These are phyloP conservation scores for Exophiala mesophila DNA, from an alignment of 2,329 filamentous ascomycete species.

Conservation along the genomic window DNA sequence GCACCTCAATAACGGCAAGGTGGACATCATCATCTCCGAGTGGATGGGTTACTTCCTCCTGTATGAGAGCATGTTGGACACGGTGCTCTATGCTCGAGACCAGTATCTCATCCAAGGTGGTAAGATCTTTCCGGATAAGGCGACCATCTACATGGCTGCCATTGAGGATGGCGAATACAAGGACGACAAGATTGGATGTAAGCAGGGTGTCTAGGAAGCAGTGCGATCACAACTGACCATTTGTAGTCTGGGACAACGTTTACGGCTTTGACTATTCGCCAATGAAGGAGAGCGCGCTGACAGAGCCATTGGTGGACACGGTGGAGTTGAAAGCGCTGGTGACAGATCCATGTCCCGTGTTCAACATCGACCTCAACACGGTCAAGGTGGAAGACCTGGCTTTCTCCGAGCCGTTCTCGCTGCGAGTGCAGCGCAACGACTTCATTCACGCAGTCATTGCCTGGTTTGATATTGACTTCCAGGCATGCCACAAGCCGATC, in stretches of 20 bases:
- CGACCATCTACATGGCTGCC: slow-evolving; percentile 91
- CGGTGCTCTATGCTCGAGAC: slow-evolving; percentile 92
- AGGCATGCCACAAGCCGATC: slow-evolving; percentile 96
- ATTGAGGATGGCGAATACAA: slow-evolving; percentile 99
- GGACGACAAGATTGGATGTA: slow-evolving; percentile 99
- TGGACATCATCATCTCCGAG: slow-evolving; percentile 99
- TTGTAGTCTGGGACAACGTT: slow-evolving; percentile 94
- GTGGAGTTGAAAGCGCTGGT: slow-evolving; percentile 97
- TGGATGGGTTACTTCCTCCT: slow-evolving; percentile 99
- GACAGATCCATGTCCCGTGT: slow-evolving; percentile 78
- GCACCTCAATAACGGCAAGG: slow-evolving; percentile 51
- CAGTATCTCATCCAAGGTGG: slow-evolving; percentile 80
- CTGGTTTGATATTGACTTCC: slow-evolving; percentile 99
- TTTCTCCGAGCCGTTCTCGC: slow-evolving; percentile 72
- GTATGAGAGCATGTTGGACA: slow-evolving; percentile 99
- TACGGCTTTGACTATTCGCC: slow-evolving; percentile 97
- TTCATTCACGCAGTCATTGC: slow-evolving; percentile 94
- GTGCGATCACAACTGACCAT: slow-evolving; percentile 6
- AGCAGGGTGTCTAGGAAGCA: slow-evolving; percentile 37
- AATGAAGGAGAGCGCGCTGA: slow-evolving; percentile 86
- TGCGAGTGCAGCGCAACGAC: slow-evolving; percentile 77
- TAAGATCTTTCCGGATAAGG: slow-evolving; percentile 98
- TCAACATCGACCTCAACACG: slow-evolving; percentile 90
- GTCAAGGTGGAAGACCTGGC: slow-evolving; percentile 78
- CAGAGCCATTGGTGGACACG: slow-evolving; percentile 93